These are phyloP conservation scores for Gleditsia sinensis DNA, from an alignment of 306 rosid genomes.

Conservation along the genomic window DNA sequence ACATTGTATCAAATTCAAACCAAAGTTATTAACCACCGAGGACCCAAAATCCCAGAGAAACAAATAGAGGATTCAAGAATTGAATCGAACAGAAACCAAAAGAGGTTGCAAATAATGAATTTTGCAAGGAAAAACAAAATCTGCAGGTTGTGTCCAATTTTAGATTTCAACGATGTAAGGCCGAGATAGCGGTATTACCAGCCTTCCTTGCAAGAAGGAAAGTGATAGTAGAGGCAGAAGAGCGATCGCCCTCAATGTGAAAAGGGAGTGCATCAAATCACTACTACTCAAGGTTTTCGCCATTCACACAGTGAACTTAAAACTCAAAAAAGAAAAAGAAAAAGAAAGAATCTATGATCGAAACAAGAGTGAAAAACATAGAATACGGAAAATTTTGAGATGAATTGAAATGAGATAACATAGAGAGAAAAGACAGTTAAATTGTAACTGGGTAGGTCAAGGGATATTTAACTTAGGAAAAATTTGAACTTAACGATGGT, in stretches of 20 bases:
- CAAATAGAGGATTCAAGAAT: background rate
- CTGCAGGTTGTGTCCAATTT: background rate
- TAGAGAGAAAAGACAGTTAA: too few relatives aligned
- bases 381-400: background rate
- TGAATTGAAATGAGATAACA: background rate
- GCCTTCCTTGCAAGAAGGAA: conserved; percentile 93
- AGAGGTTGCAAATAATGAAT: too few relatives aligned
- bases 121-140: background rate
- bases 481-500: too few relatives aligned
- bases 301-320: conserved; percentile 73
- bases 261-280: conserved; percentile 83
- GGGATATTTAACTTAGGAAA: too few relatives aligned
- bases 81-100: background rate
- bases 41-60: background rate
- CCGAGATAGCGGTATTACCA: conserved; percentile 99
- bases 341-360: background rate
- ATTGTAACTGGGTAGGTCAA: too few relatives aligned
- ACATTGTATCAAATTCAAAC: conserved; percentile 46
- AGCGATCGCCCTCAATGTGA: conserved; percentile 79
- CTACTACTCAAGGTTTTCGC: conserved; percentile 67
- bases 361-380: background rate
- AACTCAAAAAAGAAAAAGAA: too few relatives aligned
- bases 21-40: background rate
- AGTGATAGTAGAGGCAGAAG: conserved; percentile 56
- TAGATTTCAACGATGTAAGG: conserved; percentile 69